Conservation (phyloP, 306 rosid species). For the Cicer chorassanicum region DNA sequence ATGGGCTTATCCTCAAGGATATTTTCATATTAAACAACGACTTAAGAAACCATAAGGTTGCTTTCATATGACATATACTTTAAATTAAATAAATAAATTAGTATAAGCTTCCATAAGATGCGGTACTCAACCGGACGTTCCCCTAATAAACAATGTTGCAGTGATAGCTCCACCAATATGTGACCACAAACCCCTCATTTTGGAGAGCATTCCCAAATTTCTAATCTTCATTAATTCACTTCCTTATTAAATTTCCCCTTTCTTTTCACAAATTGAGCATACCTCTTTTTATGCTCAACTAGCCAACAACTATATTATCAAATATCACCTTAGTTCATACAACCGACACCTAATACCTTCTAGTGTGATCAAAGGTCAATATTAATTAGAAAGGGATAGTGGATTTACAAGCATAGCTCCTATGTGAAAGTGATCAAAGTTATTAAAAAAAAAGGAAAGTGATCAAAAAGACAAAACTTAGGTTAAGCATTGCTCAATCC, state of each 20-base stretch:
- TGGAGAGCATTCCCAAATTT: neutral
- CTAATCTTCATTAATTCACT: neutral
- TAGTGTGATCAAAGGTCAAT: neutral
- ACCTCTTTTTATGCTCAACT: constrained; percentile 6
- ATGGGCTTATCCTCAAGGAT: constrained; percentile 24
- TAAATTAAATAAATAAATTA: neutral
- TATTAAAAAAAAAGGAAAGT: no score
- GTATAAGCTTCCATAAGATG: constrained; percentile 7
- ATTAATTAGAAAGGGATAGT: constrained; percentile 14
- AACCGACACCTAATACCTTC: constrained; percentile 26
- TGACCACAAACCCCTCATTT: neutral
- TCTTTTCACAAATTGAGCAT: neutral
- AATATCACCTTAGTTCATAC: neutral
- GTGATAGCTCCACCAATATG: neutral
- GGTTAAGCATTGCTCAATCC: neutral
- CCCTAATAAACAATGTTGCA: constrained; percentile 7
- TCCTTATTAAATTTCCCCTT: neutral
- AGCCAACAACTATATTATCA: neutral
- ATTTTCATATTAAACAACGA: constrained; percentile 11
- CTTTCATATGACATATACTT: constrained; percentile 32
- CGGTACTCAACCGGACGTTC: constrained; percentile 3
- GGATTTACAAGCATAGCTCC: constrained; percentile 7
- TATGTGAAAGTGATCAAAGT: constrained; percentile 7
- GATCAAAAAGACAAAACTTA: neutral
- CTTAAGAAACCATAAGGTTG: constrained; percentile 10